Evolutionary conservation across 2,329 filamentous ascomycete genomes (phyloP).

Genomic region (Xylaria sp.): DNA sequence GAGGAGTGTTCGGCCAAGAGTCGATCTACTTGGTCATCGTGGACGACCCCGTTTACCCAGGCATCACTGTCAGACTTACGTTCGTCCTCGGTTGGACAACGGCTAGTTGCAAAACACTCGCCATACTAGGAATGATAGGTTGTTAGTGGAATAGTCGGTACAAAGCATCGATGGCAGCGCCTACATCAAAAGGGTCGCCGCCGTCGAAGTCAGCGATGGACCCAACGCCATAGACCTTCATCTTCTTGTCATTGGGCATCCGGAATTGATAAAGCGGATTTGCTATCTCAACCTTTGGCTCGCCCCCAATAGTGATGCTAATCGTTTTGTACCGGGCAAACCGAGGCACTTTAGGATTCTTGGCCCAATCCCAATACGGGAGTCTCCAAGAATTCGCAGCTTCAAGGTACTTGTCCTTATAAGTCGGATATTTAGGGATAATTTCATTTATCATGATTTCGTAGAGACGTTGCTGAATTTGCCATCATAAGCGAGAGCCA

Average conservation of each 20-base stretch:
- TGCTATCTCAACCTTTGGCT: slow-evolving; percentile 26
- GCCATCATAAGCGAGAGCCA: slow-evolving; percentile 17
- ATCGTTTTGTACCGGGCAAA: slow-evolving; percentile 41
- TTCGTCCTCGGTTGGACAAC: slow-evolving; percentile 29
- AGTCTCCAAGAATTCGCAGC: slow-evolving; percentile 37
- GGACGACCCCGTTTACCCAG: slow-evolving; percentile 34
- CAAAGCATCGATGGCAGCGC: background rate
- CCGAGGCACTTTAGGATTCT: slow-evolving; percentile 40
- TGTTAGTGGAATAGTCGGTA: slow-evolving; percentile 6
- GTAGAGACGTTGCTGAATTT: slow-evolving; percentile 39
- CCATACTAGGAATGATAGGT: slow-evolving; percentile 29
- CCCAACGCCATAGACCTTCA: slow-evolving; percentile 13
- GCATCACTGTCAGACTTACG: slow-evolving; percentile 1
- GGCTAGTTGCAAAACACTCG: slow-evolving; percentile 36
- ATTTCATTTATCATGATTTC: slow-evolving; percentile 42
- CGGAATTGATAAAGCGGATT: slow-evolving; percentile 49
- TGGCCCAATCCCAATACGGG: slow-evolving; percentile 50
- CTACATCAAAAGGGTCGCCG: slow-evolving; percentile 31
- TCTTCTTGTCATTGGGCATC: slow-evolving; percentile 43
- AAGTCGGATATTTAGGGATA: slow-evolving; percentile 33
- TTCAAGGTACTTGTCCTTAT: slow-evolving; percentile 32
- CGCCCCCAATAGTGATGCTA: slow-evolving; percentile 37
- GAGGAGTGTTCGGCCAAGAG: slow-evolving; percentile 23
- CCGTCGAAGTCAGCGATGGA: slow-evolving; percentile 26
- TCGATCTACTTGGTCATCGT: slow-evolving; percentile 29